Conservation (phyloP, 768 basidiomycete genomes). For the Rickenella mellea region DNA sequence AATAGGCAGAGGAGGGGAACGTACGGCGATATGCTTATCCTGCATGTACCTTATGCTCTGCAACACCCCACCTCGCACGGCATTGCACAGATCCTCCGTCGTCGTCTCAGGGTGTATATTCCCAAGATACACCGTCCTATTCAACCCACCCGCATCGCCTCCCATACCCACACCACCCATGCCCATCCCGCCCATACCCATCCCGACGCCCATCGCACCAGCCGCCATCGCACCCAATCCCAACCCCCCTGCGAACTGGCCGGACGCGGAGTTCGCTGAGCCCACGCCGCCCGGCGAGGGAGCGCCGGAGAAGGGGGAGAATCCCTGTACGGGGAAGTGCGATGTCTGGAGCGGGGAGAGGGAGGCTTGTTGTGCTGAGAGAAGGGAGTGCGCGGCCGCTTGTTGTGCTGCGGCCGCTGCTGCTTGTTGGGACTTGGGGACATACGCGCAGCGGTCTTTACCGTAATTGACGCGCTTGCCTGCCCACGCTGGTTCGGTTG, state of each 20-base stretch:
- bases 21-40: slow-evolving; percentile 93
- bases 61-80: slow-evolving; percentile 91
- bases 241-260: no score
- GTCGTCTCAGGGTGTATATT: slow-evolving; percentile 96
- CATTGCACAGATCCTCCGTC: slow-evolving; percentile 91
- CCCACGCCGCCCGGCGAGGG: slow-evolving; percentile 14
- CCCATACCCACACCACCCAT: slow-evolving; percentile 14
- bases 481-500: slow-evolving; percentile 86
- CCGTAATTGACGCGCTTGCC: slow-evolving; percentile 97
- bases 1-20: slow-evolving; percentile 20
- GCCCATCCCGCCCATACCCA: slow-evolving; percentile 13
- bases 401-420: slow-evolving; percentile 82
- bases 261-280: no score
- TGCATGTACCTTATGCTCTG: slow-evolving; percentile 94
- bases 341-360: slow-evolving; percentile 11
- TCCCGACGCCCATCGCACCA: no score
- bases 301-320: slow-evolving; percentile 31
- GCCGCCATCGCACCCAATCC: no score
- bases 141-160: slow-evolving; percentile 47
- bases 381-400: slow-evolving; percentile 67
- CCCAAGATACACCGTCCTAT: slow-evolving; percentile 91
- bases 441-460: slow-evolving; percentile 96
- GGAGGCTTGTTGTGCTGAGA: slow-evolving; percentile 41
- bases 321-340: slow-evolving; percentile 48
- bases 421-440: slow-evolving; percentile 90